Base-by-base conservation (phyloP, 768 basidiomycete genomes). In the Pleurotus cornucopiae region DNA sequence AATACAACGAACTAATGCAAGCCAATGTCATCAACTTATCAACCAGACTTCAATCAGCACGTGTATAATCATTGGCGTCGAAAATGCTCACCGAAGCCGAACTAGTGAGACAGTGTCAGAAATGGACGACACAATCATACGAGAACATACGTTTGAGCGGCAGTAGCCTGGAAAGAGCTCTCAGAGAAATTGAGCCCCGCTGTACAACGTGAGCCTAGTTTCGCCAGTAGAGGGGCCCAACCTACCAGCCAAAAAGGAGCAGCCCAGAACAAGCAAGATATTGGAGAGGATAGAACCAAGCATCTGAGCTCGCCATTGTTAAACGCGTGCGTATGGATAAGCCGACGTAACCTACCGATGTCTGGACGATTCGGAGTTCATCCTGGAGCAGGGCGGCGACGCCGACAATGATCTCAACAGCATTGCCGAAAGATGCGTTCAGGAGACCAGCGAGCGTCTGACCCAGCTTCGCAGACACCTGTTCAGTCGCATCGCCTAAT, bases 201-300 rank as follows among this genome's bases (percentile, higher is more conserved):
- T 85, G 55, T 11, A 25, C 13, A 23, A 7, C 11, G 16, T 7
- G 1, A 16, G 16, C 3, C 14, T 18, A 30, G 18, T 26, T 16
- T 9, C 14, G 12, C 21, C 5, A 12, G 21, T 11, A 18, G 43
- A 34, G 26, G 43, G 30, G 5, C 6, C 20, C 23, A 25, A 69
- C 76, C 57, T 58, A 84, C 86, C 88, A 47, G 91, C 91, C 54
- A 95, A 73, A 77, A 95, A 95, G 12, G 91, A 92, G 69, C 89
- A 92, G 5, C 94, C 94, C 12, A 98, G 76, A 14, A 98, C 94
- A 38, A 97, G 77, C 6, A 97, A 80, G 39, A 95, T 75, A 70
- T 97, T 97, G 11, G 92, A 94, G 39, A 97, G 72, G 58, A 97
- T 90, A 25, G 91, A 94, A 16, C 94, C 94, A 45, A 97, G 80